Evolutionary conservation across 1,284 basidiomycete genomes (phyloP), one percentile per base, ranked within the genome.

Genomic region (Tranzscheliella williamsii): DNA sequence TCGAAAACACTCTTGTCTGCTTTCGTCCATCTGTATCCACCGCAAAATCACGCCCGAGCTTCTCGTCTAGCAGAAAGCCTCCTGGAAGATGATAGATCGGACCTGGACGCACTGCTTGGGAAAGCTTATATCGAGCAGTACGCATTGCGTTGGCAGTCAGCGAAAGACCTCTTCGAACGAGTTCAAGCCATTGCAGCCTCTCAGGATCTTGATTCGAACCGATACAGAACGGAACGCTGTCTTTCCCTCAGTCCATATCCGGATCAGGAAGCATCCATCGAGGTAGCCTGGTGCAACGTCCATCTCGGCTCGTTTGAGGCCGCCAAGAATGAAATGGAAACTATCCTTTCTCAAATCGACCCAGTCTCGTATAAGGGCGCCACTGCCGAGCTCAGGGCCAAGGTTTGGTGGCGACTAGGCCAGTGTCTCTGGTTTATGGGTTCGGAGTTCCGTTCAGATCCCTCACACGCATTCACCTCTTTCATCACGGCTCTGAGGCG

Each of bases 401-500:
- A 88, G 40, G 88, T 88, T 50, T 84, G 89, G 79, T 97, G 89
- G 87, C 82, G 89, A 48, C 80, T 93, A 2, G 94, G 92, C 2
- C 82, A 83, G 57, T 87, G 86, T 42, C 83, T 86, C 42, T 91
- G 90, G 89, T 82, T 85, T 42, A 81, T 87, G 66, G 86, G 84
- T 57, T 84, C 90, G 73, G 79, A 55, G 51, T 70, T 12, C 71
- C 79, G 55, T 18, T 61, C 63, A 15, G 51, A 71, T 24, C 58
- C 68, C 2, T 35, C 38, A 13, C 42, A 70, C 44, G 65, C 70
- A 9, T 75, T 71, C 49, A 84, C 85, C 22, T 83, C 84, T 73
- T 97, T 91, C 79, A 90, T 97, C 70, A 82, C 83, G 0, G 84
- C 93, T 0, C 83, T 97, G 16, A 90, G 92, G 76, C 85, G 84